These are phyloP conservation scores for Fistulinella cinereoalba DNA, from an alignment of 1,284 basidiomycete species.

Conservation along the genomic window DNA sequence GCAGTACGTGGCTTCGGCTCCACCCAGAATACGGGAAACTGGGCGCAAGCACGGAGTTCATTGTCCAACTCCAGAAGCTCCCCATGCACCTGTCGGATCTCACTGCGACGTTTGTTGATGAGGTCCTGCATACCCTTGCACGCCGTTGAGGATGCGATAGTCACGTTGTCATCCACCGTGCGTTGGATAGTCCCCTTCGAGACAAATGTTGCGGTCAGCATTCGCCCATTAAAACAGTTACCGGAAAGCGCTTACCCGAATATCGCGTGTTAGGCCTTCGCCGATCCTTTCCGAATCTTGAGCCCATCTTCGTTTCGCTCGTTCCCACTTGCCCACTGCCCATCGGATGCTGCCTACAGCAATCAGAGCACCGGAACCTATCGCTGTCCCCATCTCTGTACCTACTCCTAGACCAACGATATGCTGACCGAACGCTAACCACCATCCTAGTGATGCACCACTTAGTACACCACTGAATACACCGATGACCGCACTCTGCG, in stretches of 20 bases:
- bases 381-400: slow-evolving; percentile 54
- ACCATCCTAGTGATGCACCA: slow-evolving; percentile 46
- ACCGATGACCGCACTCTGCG: slow-evolving; percentile 59
- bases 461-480: slow-evolving; percentile 47
- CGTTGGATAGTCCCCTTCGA: slow-evolving; percentile 45
- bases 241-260: slow-evolving; percentile 48
- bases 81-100: slow-evolving; percentile 38
- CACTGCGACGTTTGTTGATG: slow-evolving; percentile 44
- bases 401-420: slow-evolving; percentile 39
- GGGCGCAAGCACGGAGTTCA: slow-evolving; percentile 37
- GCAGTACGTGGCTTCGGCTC: background rate
- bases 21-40: slow-evolving; percentile 11
- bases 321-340: slow-evolving; percentile 71
- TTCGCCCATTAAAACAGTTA: background rate
- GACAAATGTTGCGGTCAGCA: slow-evolving; percentile 1
- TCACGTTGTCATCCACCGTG: slow-evolving; percentile 47
- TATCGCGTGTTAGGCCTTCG: slow-evolving; percentile 68
- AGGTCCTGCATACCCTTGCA: slow-evolving; percentile 46
- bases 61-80: slow-evolving; percentile 48
- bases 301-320: slow-evolving; percentile 70
- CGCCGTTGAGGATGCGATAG: slow-evolving; percentile 42
- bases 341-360: slow-evolving; percentile 57
- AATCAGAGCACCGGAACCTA: slow-evolving; percentile 59
- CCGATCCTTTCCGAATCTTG: slow-evolving; percentile 69
- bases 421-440: slow-evolving; percentile 43